Conservation (phyloP, 1,284 basidiomycete species). For the Anthracocystis walkeri region DNA sequence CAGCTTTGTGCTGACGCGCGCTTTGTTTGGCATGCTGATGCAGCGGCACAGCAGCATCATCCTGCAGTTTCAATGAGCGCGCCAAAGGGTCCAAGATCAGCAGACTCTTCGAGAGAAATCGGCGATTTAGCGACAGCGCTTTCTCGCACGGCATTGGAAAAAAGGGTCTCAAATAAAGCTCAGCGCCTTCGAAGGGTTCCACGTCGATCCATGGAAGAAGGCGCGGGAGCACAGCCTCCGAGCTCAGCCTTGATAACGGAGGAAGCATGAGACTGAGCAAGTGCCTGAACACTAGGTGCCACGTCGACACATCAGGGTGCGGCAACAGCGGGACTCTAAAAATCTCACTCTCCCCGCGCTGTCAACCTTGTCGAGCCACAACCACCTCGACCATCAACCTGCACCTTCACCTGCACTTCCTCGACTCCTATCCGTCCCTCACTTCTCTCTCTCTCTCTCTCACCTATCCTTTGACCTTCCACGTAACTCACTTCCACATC, state of each 20-base stretch:
- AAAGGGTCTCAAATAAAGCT: slow-evolving; percentile 6
- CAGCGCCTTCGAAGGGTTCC: slow-evolving; percentile 7
- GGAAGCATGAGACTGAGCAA: not conserved
- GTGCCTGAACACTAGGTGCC: slow-evolving; percentile 11
- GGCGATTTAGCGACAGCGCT: not conserved
- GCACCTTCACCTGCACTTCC: slow-evolving; percentile 15
- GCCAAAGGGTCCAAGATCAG: slow-evolving; percentile 1
- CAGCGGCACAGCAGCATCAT: slow-evolving; percentile 28
- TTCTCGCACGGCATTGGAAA: slow-evolving; percentile 18
- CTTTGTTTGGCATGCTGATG: slow-evolving; percentile 12
- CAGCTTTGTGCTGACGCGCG: too few species aligned
- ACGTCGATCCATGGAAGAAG: slow-evolving; percentile 38
- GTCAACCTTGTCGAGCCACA: too few species aligned
- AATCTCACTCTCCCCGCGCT: slow-evolving; percentile 1
- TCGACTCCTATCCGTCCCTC: slow-evolving; percentile 2
- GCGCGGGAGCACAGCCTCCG: slow-evolving; percentile 8
- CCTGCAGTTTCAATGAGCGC: slow-evolving; percentile 16
- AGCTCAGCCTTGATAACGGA: not conserved
- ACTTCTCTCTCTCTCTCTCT: not conserved
- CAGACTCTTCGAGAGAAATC: not conserved
- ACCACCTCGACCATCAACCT: slow-evolving; percentile 18
- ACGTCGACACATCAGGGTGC: slow-evolving; percentile 30
- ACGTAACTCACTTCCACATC: slow-evolving; percentile 19
- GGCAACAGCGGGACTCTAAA: not conserved
- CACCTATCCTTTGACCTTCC: slow-evolving; percentile 18